phyloP scores from a whole-genome alignment of 345 rosid genomes.

The Brassica rapa region DNA sequence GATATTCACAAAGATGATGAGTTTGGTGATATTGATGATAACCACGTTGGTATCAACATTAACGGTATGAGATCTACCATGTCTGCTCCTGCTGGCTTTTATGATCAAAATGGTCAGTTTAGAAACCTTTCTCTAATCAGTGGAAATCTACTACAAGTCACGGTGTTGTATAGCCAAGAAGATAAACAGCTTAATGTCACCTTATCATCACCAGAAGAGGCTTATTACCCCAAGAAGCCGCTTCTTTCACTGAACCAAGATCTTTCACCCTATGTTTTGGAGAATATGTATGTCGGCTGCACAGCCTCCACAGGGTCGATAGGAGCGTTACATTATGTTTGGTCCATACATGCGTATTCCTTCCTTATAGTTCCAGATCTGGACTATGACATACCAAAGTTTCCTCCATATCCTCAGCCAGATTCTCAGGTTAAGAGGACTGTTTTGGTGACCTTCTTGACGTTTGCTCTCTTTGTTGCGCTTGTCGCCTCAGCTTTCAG shows the following conservation, averaged over 20 bases:
- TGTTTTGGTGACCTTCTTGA: slow-evolving; percentile 23
- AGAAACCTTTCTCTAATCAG: slow-evolving; percentile 45
- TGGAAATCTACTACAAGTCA: slow-evolving; percentile 52
- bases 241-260: neutral
- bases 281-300: neutral
- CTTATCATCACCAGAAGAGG: neutral
- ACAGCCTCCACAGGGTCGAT: slow-evolving; percentile 12
- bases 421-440: slow-evolving; percentile 22
- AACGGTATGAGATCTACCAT: slow-evolving; percentile 53
- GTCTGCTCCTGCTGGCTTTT: slow-evolving; percentile 63
- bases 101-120: slow-evolving; percentile 39
- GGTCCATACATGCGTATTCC: neutral
- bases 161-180: slow-evolving; percentile 40
- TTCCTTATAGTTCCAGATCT: slow-evolving; percentile 38
- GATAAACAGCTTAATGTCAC: neutral
- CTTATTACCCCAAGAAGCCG: neutral
- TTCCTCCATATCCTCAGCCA: slow-evolving; percentile 60
- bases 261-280: neutral
- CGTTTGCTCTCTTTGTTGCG: slow-evolving; percentile 34
- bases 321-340: slow-evolving; percentile 57
- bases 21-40: slow-evolving; percentile 64
- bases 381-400: slow-evolving; percentile 48
- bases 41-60: slow-evolving; percentile 79
- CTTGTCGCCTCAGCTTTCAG: slow-evolving; percentile 11
- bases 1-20: slow-evolving; percentile 69